Base-by-base conservation (phyloP, 2,329 filamentous ascomycete genomes). In the Sordariomycetes sp. region DNA sequence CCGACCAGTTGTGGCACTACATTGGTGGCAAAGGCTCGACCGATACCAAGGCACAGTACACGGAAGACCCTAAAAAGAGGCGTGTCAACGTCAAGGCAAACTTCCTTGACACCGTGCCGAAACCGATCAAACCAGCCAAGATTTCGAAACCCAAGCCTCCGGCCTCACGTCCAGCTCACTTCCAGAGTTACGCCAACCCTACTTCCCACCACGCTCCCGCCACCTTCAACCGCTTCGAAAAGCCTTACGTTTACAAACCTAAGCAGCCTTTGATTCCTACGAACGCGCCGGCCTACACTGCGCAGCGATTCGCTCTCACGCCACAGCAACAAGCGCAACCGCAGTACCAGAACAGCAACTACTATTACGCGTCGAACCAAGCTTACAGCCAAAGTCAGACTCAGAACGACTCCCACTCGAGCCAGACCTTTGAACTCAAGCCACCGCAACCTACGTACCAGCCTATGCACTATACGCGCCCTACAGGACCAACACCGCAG, bases 11-110 rank as follows among this genome's bases (percentile, higher is more conserved):
- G 14, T 96, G 88, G 86, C 75, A 86, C 60, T 96, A 95, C 54
- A 70, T 98, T 39, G n/a, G n/a, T n/a, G 86, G 86, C 21, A 77
- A 77, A 53, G 75, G 72, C 15, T 96, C 90, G 16, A 95, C 90
- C 6, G 90, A 96, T 50, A 83, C 86, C 35, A 87, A 81, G 55
- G 81, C 87, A 18, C 86, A 93, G 54, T 98, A 92, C 59, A 94
- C 88, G 5, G 84, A 92, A 48, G 79, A 94, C 58, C 75, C 72
- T 28, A 42, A 49, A 8, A 67, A 58, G 10, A 68, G 59, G n/a
- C 63, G 63, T 30, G 70, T 86, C 55, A 85, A 86, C 39, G 61
- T 69, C 3, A 79, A 73, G 57, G 79, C 77, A 44, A 83, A 82
- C 51, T 88, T 82, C 55, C 56, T 87, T 51, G 80, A 86, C 30